A percentile compares a stretch with the other conserved stretches of the same genome.
These are phyloP conservation scores for Saccharomycopsis selenospora DNA, from an alignment of 805 yeast species.

Conservation along the genomic window DNA sequence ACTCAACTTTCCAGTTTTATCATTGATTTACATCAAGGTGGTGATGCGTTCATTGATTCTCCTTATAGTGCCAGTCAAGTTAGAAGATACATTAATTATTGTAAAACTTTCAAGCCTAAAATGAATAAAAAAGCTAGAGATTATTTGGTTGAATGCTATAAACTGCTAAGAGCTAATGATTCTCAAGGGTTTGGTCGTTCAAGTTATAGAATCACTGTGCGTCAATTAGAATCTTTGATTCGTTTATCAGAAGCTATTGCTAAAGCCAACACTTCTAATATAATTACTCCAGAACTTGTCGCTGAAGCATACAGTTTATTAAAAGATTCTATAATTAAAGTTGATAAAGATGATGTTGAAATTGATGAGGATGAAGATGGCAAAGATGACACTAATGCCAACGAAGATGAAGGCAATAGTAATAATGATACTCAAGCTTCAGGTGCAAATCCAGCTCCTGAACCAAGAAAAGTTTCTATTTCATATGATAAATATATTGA, in stretches of 20 bases:
- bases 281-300: slow-evolving; percentile 75
- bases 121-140: slow-evolving; percentile 78
- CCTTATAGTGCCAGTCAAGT: slow-evolving; percentile 87
- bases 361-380: slow-evolving; percentile 56
- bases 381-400: slow-evolving; percentile 20
- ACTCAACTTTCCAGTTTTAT: slow-evolving; percentile 88
- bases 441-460: slow-evolving; percentile 7
- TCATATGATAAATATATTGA: slow-evolving; percentile 81
- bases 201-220: slow-evolving; percentile 90
- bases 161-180: slow-evolving; percentile 81
- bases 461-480: slow-evolving; percentile 42
- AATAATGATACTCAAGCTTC: slow-evolving; percentile 5
- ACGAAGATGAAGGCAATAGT: slow-evolving; percentile 20
- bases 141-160: slow-evolving; percentile 68
- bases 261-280: slow-evolving; percentile 89
- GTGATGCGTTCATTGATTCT: slow-evolving; percentile 84
- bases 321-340: slow-evolving; percentile 86
- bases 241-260: slow-evolving; percentile 95
- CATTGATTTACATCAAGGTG: slow-evolving; percentile 83
- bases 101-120: slow-evolving; percentile 85
- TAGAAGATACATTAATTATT: slow-evolving; percentile 81
- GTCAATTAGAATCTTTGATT: slow-evolving; percentile 92
- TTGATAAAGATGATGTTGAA: slow-evolving; percentile 88
- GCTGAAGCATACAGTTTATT: slow-evolving; percentile 88
- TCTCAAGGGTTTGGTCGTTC: slow-evolving; percentile 82